Conservation (phyloP, 208 protist species). For the Leptomonas pyrrhocoris region DNA sequence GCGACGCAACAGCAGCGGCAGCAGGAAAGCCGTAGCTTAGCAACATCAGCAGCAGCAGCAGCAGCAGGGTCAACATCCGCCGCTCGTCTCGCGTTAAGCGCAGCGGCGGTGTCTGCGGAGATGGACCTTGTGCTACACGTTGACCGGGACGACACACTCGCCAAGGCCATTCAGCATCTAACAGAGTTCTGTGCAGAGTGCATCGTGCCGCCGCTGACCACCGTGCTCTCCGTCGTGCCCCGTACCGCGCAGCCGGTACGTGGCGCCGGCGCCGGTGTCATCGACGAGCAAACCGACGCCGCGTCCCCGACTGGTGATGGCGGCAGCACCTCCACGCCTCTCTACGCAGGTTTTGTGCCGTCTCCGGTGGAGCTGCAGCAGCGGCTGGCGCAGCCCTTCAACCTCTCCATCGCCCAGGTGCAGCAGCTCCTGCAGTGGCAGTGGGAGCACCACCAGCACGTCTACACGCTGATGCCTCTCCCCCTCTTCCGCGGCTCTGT, state of each 20-base stretch:
- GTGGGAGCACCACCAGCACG: slow-evolving; percentile 75
- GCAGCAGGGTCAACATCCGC: neutral
- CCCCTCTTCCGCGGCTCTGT: slow-evolving; percentile 48
- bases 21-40: neutral
- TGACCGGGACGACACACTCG: slow-evolving; percentile 30
- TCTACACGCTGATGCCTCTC: slow-evolving; percentile 56
- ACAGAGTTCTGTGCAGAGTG: neutral
- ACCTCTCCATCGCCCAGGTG: slow-evolving; percentile 59
- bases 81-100: neutral
- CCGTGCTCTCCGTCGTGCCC: slow-evolving; percentile 36
- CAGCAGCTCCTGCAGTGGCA: slow-evolving; percentile 81
- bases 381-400: slow-evolving; percentile 39
- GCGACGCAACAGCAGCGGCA: neutral
- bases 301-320: neutral
- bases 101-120: neutral
- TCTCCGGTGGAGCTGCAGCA: slow-evolving; percentile 59
- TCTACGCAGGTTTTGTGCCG: slow-evolving; percentile 54
- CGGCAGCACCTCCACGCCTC: slow-evolving; percentile 1
- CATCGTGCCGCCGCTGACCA: slow-evolving; percentile 32
- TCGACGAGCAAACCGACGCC: neutral
- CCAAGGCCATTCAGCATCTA: slow-evolving; percentile 17
- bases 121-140: slow-evolving; percentile 37
- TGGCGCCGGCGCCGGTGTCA: slow-evolving; percentile 31
- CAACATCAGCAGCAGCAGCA: neutral
- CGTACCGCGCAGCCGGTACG: slow-evolving; percentile 28